Evolutionary conservation across 139 green algal genomes (phyloP), one percentile per base, ranked within the genome.

Genomic region (Monoraphidium neglectum): DNA sequence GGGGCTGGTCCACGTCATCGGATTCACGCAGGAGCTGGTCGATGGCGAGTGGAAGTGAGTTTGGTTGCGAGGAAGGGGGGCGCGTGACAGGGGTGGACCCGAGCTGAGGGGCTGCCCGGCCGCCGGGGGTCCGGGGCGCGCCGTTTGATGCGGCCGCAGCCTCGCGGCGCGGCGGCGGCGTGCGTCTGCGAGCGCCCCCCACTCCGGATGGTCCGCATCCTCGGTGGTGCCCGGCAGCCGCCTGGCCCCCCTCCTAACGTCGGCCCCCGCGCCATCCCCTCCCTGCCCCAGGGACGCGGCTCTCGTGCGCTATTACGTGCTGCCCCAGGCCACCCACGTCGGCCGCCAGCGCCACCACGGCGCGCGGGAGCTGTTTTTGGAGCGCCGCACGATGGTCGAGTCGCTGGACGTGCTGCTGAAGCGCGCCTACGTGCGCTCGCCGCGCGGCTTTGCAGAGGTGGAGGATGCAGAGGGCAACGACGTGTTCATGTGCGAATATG

Each of bases 401-500:
- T 65, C 75, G 12, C 28, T 54, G 5, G 28, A 30, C 30, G 75
- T 65, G 8, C 54, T 75, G n/a, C 46, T 87, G 60, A 49, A 81
- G 2, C 32, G 13, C 8, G 85, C 75, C 2, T 70, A 74, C 30
- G 86, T 94, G 53, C 81, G 78, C 47, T 24, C 54, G 16, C 76
- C 77, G 5, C 15, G 35, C 0, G 71, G 79, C 15, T 89, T 84
- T 70, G 47, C 70, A 2, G 65, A 60, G 26, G 62, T 16, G 6
- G 32, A 72, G 2, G 57, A 77, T 3, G 64, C 74, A 21, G 46
- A 82, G 12, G 85, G 85, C 30, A 90, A 94, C 26, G 94, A 98
- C 70, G 90, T 96, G 1, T 98, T 90, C 80, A 33, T 97, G 35
- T 97, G 91, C 77, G 89, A 95, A 59, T 95, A 96, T 57, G 68